phyloP scores from a whole-genome alignment of 371 early-diverging fungal genomes.

The Rhizopus microsporus region DNA sequence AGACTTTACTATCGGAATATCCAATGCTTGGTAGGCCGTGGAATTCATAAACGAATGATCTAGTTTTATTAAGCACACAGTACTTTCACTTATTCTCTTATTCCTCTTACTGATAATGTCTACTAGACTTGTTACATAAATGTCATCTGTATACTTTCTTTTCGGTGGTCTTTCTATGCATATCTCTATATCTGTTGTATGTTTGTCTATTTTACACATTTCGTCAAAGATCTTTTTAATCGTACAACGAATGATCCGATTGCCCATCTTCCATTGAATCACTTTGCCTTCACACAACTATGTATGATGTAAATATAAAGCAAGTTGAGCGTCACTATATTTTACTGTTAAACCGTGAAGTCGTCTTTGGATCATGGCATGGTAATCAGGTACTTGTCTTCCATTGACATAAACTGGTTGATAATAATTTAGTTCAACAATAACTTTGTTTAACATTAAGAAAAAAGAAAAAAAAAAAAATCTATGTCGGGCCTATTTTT shows the following conservation, averaged over 20 bases:
- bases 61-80: constrained; percentile 2
- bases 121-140: constrained; percentile 18
- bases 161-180: not conserved
- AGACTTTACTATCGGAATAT: constrained; percentile 43
- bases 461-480: not conserved
- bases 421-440: not conserved
- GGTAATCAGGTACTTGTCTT: constrained; percentile 5
- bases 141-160: constrained; percentile 2
- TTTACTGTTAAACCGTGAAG: constrained; percentile 4
- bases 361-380: not conserved
- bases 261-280: not conserved
- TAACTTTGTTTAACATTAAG: not conserved
- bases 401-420: constrained; percentile 1
- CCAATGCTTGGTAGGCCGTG: constrained; percentile 25
- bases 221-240: no score
- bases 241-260: not conserved
- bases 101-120: constrained; percentile 25
- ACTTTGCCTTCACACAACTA: not conserved
- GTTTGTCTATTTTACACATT: constrained; percentile 1
- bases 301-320: no score
- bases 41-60: constrained; percentile 28
- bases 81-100: not conserved
- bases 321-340: no score
- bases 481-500: not conserved
- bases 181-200: constrained; percentile 2